Evolutionary conservation across 2,329 filamentous ascomycete species (phyloP), one percentile per base, ranked within the genome.

Genomic region (Macroventuria anomochaeta): DNA sequence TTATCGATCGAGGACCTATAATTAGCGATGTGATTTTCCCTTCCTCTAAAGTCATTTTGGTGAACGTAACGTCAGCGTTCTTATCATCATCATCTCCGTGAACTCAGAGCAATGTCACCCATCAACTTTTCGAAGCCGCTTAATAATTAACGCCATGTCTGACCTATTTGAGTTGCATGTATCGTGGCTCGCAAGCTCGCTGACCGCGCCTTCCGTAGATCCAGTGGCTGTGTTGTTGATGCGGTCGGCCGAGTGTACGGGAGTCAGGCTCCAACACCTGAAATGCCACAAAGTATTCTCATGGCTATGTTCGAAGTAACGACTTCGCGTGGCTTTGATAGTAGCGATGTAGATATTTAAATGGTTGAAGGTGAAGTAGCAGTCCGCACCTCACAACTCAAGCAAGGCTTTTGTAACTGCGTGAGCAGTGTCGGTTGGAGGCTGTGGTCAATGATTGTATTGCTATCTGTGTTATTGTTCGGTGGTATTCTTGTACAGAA

Each of bases 161-260:
- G 28, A 29, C 8, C n/a, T 41, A 5, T 4, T 15, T 21, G 15
- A 12, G 8, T 23, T n/a, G 2, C 3, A 20, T 11, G 11, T 29
- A 3, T 15, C 29, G 4, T 2, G 23, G 34, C 18, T 8, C 15
- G 13, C 12, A 26, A 36, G 23, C 23, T 31, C 25, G 13, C 21
- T 20, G 12, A n/a, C 40, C 33, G 40, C 34, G 29, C 49, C 36
- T 17, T 21, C 11, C 18, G 34, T 17, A 29, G 28, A 46, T 46
- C 33, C 4, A 21, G 23, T 11, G 41, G 48, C 40, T 40, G 40
- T 52, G 39, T 28, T 13, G n/a, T n/a, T 40, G 18, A 50, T 12
- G 46, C 48, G 41, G 48, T 40, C 48, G 41, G 49, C 23, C 17
- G 37, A 12, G 10, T 10, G 11, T 46, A 23, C 29, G 34, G 28